Percentiles rank a stretch among this genome's conserved stretches.
Evolutionary conservation across 1,284 basidiomycete genomes (phyloP).

Genomic region (Melampsora larici-populina): DNA sequence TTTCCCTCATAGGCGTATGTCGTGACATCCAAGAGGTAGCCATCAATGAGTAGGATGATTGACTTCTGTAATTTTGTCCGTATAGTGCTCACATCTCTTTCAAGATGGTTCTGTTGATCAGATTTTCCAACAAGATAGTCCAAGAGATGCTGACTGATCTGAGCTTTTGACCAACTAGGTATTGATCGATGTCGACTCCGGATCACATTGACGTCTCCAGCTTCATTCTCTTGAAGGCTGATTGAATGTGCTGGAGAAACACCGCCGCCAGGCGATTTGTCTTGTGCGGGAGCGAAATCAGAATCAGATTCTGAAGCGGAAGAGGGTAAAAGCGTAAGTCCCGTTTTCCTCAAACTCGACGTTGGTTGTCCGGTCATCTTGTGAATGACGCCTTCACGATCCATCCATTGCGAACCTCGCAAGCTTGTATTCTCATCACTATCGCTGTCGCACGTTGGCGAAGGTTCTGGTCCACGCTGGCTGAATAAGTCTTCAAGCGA

Average conservation of each 20-base stretch:
- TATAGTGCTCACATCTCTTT: constrained; percentile 46
- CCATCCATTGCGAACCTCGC: neutral
- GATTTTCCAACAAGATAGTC: neutral
- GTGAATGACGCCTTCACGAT: neutral
- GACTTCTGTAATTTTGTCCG: constrained; percentile 54
- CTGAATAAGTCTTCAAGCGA: constrained; percentile 20
- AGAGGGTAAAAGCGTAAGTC: neutral
- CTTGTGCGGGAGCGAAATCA: too few relatives aligned
- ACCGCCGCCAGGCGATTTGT: too few relatives aligned
- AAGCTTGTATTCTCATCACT: neutral
- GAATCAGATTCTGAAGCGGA: too few relatives aligned
- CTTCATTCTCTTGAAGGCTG: neutral
- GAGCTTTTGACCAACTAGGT: neutral
- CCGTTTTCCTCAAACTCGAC: neutral
- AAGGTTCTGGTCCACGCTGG: constrained; percentile 8
- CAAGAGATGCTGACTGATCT: neutral
- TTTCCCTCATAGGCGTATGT: constrained; percentile 56
- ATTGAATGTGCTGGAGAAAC: too few relatives aligned
- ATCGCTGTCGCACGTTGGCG: neutral
- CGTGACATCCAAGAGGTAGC: constrained; percentile 65
- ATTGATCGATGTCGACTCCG: neutral
- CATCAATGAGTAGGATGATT: constrained; percentile 62
- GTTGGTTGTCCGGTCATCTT: constrained; percentile 12
- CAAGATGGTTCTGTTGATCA: neutral
- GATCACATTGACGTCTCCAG: neutral